Percentiles rank a stretch among this genome's conserved stretches.
These are phyloP conservation scores for Mycena leptocephala DNA, from an alignment of 768 basidiomycete genomes.

Conservation along the genomic window DNA sequence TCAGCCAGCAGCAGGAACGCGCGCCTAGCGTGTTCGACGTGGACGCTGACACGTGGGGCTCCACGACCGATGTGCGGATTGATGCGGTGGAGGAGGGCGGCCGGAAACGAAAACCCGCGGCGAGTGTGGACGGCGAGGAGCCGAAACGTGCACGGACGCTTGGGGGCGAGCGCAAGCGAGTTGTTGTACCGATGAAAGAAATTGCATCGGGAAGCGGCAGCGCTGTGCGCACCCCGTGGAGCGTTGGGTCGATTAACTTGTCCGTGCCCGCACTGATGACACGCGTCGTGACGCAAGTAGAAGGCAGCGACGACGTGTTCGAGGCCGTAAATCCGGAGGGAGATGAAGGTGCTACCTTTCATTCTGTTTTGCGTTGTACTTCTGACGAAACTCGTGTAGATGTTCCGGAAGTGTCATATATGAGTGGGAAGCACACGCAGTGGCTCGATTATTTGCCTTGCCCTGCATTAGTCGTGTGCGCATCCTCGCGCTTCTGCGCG, in stretches of 20 bases:
- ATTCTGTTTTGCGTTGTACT: background rate
- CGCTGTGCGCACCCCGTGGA: constrained; percentile 38
- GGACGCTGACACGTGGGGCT: constrained; percentile 65
- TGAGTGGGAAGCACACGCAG: constrained; percentile 77
- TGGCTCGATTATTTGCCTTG: constrained; percentile 94
- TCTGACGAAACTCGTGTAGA: constrained; percentile 51
- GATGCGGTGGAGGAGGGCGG: constrained; percentile 48
- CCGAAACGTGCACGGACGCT: constrained; percentile 64
- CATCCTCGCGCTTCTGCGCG: constrained; percentile 79
- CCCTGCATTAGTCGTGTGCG: constrained; percentile 77
- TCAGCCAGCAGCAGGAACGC: constrained; percentile 44
- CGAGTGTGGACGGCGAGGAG: constrained; percentile 55
- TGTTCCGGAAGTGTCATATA: constrained; percentile 78
- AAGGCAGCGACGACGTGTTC: constrained; percentile 77
- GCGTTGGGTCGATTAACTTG: constrained; percentile 54
- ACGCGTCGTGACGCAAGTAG: constrained; percentile 71
- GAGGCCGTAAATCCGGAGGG: constrained; percentile 87
- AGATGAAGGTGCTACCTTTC: constrained; percentile 62
- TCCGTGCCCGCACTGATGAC: constrained; percentile 76
- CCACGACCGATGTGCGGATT: constrained; percentile 49
- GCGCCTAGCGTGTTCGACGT: constrained; percentile 50
- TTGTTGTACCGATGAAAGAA: constrained; percentile 68
- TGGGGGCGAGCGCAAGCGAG: constrained; percentile 77
- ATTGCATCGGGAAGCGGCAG: constrained; percentile 51
- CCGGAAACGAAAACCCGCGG: constrained; percentile 71